These are phyloP conservation scores for Eragrostis tef DNA, from an alignment of 202 grass and related monocot species.

Conservation along the genomic window DNA sequence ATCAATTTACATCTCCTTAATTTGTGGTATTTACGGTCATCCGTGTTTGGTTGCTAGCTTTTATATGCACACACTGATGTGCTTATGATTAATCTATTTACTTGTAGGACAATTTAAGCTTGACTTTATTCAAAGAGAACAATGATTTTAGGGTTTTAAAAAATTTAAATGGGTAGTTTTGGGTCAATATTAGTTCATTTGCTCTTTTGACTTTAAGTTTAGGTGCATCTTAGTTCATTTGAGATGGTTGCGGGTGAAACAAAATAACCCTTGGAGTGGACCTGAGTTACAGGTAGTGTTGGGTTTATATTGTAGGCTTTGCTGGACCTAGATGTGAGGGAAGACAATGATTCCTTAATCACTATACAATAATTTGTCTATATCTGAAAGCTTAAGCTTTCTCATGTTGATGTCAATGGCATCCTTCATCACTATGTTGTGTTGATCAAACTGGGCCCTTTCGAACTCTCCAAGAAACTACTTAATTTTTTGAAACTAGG, in stretches of 20 bases:
- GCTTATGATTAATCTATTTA: conserved; percentile 14
- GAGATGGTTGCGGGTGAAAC: not conserved
- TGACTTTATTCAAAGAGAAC: conserved; percentile 17
- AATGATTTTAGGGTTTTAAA: conserved; percentile 6
- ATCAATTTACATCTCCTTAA: not conserved
- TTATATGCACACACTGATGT: conserved; percentile 19
- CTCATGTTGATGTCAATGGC: not conserved
- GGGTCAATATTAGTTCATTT: not conserved
- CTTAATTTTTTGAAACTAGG: not conserved
- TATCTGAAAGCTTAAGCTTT: no score
- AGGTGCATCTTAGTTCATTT: not conserved
- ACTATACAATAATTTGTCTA: no score
- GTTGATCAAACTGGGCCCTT: not conserved
- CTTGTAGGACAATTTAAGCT: conserved; percentile 1
- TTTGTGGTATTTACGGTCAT: conserved; percentile 9
- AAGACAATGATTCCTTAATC: not conserved
- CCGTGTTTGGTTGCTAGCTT: conserved; percentile 11
- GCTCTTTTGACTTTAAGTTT: not conserved
- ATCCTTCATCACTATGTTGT: not conserved
- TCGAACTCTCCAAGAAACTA: not conserved
- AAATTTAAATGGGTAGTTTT: not conserved
- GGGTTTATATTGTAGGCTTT: not conserved
- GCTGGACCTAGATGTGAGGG: conserved; percentile 6
- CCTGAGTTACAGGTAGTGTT: not conserved
- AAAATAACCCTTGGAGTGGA: not conserved